Base-by-base conservation (phyloP, 2,329 filamentous ascomycete genomes). In the Penicillium sp. region DNA sequence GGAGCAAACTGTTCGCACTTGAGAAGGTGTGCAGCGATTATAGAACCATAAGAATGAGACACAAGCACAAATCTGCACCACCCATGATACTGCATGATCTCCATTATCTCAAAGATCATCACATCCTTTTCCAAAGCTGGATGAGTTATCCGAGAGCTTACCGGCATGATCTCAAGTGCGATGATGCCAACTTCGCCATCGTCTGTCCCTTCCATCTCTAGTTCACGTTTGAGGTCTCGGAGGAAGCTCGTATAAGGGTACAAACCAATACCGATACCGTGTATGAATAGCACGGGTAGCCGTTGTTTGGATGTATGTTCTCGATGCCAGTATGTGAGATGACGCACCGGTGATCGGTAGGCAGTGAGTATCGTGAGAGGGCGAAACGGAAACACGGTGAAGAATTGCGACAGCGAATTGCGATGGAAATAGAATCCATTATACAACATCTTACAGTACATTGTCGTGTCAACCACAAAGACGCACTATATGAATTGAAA, bases 221-320 rank as follows among this genome's bases (percentile, higher is more conserved):
- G 36, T 38, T 47, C 34, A 16, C 18, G 38, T 38, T 47, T 16
- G 89, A 70, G 31, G 47, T 81, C 78, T 32, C 71, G 67, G 1
- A 90, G 72, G 63, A 87, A 87, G 14, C 73, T 68, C 11, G 80
- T 74, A 61, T 90, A 88, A 0, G 86, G 81, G 66, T 83, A 82
- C 2, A 90, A 78, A 0, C 88, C 87, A 54, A 90, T 79, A 40
- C 87, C 86, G 46, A 90, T 88, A 14, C 88, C 88, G 61, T 90
- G 88, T 45, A 90, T 78, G 71, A 89, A 90, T 4, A 91, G 71
- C 7, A 90, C 71, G 0, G 87, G 88, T 0, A 82, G 71, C 40
- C 77, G 77, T 1, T 76, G 81, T 48, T 78, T 79, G 1, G 83
- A 85, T 0, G 79, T 83, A 65, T 90, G 87, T 5, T 84, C 83